Evolutionary conservation across 2,329 filamentous ascomycete species (phyloP).

Genomic region (Penicillium sp.): DNA sequence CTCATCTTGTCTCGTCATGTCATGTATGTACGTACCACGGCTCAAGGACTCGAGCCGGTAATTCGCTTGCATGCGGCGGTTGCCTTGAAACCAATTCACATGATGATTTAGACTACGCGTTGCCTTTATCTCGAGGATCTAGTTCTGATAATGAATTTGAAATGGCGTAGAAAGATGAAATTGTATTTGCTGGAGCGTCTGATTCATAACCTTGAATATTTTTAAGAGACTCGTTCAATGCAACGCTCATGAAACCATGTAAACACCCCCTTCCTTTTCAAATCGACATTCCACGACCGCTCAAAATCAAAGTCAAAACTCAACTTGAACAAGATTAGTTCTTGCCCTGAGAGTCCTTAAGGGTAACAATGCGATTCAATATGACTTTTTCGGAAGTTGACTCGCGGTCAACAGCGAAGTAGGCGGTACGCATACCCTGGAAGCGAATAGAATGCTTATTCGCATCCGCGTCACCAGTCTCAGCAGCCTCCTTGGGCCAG

Average conservation of each 20-base stretch:
- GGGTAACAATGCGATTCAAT: conserved; percentile 81
- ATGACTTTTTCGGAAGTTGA: conserved; percentile 73
- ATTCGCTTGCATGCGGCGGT: conserved; percentile 18
- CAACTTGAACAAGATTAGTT: conserved; percentile 16
- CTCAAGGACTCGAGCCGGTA: conserved; percentile 12
- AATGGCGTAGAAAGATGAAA: no score
- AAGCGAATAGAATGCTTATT: conserved; percentile 76
- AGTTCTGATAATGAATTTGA: no score
- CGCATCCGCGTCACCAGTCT: conserved; percentile 22
- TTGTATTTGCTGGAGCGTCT: no score
- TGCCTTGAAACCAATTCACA: conserved; percentile 13
- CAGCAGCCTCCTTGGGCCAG: conserved; percentile 68
- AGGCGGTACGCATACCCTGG: conserved; percentile 79
- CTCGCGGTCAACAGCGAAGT: conserved; percentile 62
- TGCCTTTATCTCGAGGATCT: no score
- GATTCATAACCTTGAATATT: no score
- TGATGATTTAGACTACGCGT: conserved; percentile 11
- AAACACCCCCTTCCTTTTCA: no score
- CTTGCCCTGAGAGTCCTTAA: conserved; percentile 61
- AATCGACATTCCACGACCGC: neutral
- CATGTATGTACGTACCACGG: conserved; percentile 19
- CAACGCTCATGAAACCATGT: neutral
- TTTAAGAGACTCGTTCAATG: neutral
- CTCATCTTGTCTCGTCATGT: conserved; percentile 11
- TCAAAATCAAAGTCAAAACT: neutral